These are phyloP conservation scores for Neurospora africana DNA, from an alignment of 495 filamentous ascomycete genomes.

Conservation along the genomic window DNA sequence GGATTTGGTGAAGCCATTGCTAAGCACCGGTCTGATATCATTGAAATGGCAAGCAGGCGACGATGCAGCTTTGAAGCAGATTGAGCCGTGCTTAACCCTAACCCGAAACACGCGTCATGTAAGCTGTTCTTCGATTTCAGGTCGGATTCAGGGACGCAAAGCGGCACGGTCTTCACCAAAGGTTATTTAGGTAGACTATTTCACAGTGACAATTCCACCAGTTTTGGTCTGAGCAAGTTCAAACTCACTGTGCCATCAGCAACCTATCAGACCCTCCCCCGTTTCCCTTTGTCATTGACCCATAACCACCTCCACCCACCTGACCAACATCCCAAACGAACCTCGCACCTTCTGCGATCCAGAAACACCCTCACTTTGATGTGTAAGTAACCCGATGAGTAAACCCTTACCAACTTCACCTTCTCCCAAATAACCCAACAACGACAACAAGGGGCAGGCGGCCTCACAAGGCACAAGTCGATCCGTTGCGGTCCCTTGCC, in stretches of 20 bases:
- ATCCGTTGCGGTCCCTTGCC: not conserved
- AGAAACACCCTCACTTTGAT: not conserved
- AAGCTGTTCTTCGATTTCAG: not conserved
- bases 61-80: not conserved
- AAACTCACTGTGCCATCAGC: not conserved
- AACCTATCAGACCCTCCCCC: not conserved
- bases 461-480: not conserved
- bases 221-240: not conserved
- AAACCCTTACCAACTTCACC: not conserved
- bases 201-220: not conserved
- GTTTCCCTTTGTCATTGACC: not conserved
- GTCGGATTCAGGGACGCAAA: not conserved
- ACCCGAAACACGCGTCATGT: too few relatives aligned
- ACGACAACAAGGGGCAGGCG: not conserved
- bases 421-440: not conserved
- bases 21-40: not conserved
- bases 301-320: not conserved
- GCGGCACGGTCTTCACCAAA: not conserved
- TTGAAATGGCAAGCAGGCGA: not conserved
- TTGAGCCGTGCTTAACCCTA: not conserved
- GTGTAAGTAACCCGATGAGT: not conserved
- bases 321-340: not conserved
- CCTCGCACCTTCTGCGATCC: not conserved
- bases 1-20: not conserved
- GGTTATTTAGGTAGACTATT: not conserved